Percentiles rank a stretch among this genome's conserved stretches.
Conservation (phyloP, 225 moss, liverwort and hornwort genomes). For the Physcomitrellopsis africana region DNA sequence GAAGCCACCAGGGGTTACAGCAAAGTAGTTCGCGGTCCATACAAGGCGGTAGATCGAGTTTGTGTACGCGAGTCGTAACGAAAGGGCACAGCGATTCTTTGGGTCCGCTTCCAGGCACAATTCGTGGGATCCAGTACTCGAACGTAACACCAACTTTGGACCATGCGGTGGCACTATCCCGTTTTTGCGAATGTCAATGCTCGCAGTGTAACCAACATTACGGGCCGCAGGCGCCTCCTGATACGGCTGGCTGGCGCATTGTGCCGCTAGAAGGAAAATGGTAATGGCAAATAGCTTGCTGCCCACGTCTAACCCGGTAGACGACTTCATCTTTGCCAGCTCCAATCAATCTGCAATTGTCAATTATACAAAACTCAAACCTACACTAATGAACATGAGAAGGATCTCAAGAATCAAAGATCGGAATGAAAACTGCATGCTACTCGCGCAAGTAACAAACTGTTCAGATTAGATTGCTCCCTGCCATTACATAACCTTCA, state of each 20-base stretch:
- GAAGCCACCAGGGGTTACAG: neutral
- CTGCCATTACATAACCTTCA: too few relatives aligned
- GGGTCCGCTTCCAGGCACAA: neutral
- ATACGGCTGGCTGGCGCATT: neutral
- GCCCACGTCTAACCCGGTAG: neutral
- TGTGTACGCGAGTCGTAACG: neutral
- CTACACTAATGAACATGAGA: neutral
- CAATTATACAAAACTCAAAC: neutral
- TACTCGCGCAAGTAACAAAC: too few relatives aligned
- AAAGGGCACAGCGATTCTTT: neutral
- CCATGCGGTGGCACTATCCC: neutral
- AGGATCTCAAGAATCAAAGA: neutral
- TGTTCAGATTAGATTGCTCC: too few relatives aligned
- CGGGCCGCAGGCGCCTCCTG: neutral
- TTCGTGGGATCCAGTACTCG: neutral
- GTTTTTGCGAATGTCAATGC: neutral
- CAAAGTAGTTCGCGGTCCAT: slow-evolving; percentile 25
- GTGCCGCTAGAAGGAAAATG: neutral
- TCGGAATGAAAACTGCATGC: too few relatives aligned
- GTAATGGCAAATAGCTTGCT: neutral
- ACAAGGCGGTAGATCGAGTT: neutral
- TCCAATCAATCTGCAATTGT: neutral
- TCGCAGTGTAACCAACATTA: neutral
- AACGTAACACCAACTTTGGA: neutral
- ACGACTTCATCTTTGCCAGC: neutral